Evolutionary conservation across 2,329 filamentous ascomycete genomes (phyloP), one percentile per base, ranked within the genome.

Genomic region (Hypoxylon sp.): DNA sequence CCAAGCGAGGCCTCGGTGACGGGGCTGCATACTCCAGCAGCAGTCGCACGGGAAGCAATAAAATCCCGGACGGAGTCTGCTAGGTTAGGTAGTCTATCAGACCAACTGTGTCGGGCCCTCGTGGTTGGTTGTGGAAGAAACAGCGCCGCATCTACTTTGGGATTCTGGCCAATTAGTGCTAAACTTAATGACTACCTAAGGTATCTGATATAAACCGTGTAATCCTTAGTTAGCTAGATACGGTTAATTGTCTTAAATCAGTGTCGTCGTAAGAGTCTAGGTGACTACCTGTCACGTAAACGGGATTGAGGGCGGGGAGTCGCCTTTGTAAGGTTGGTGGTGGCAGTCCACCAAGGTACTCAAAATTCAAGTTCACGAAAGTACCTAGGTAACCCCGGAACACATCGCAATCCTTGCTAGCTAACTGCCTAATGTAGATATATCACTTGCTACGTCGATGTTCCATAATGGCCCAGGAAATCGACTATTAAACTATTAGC

Each of bases 1-100:
- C 83, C 12, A 84, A 84, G 78, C 75, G 83, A 16, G 83, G 83
- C 3, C 73, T 85, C n/a, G 83, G 83, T 51, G 16, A 71, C 32
- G 72, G 72, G 49, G 78, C 78, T 18, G 68, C 36, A 32, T 75
- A 73, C 67, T 71, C 59, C 40, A 68, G 67, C 62, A 49, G 9
- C 56, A 66, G 33, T 45, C 72, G 74, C 24, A 72, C 59, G 3
- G 76, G 73, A 60, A 76, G 73, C 76, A 74, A 72, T 49, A 55
- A 9, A 4, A 66, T 77, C 38, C 75, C 75, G n/a, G 24, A 36
- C 8, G 75, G 75, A 32, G 73, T 76, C 48, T 77, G 75, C 67
- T 76, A 74, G 52, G 20, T n/a, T n/a, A 16, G 18, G 20, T 22
- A 8, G 28, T 42, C 6, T 30, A 44, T 9, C 6, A 4, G 9